A percentile compares a stretch with the other conserved stretches of the same genome.
Evolutionary conservation across 164 flowering plant genomes (phyloP).

Genomic region (Pachysandra terminalis): DNA sequence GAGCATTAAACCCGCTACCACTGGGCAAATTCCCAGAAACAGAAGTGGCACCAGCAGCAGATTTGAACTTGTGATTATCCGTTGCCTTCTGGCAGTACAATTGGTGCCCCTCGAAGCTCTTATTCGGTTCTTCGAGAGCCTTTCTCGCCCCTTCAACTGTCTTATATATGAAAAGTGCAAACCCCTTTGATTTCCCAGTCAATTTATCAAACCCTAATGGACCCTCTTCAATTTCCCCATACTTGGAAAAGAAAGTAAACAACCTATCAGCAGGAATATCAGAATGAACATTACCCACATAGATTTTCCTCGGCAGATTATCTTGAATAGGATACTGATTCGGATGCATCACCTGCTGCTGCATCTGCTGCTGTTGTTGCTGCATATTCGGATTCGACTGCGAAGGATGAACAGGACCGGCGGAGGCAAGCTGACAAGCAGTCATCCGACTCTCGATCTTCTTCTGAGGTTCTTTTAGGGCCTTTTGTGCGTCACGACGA

Average conservation of each 20-base stretch:
- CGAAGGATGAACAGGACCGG: slow-evolving; percentile 22
- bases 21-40: background rate
- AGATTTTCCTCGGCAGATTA: slow-evolving; percentile 28
- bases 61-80: slow-evolving; percentile 22
- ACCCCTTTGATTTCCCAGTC: slow-evolving; percentile 40
- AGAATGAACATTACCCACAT: slow-evolving; percentile 30
- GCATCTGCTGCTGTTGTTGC: slow-evolving; percentile 1
- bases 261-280: slow-evolving; percentile 24
- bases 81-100: slow-evolving; percentile 36
- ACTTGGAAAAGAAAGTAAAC: slow-evolving; percentile 27
- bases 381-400: slow-evolving; percentile 2
- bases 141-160: slow-evolving; percentile 31
- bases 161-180: slow-evolving; percentile 32
- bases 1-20: no score
- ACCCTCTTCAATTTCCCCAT: slow-evolving; percentile 41
- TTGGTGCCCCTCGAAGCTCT: slow-evolving; percentile 33
- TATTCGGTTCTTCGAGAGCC: slow-evolving; percentile 35
- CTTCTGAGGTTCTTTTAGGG: slow-evolving; percentile 45
- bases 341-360: slow-evolving; percentile 3
- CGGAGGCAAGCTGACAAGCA: slow-evolving; percentile 38
- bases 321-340: slow-evolving; percentile 10
- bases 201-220: slow-evolving; percentile 36
- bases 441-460: slow-evolving; percentile 44
- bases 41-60: slow-evolving; percentile 3
- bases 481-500: slow-evolving; percentile 25